Evolutionary conservation across 805 yeast genomes (phyloP), one percentile per base, ranked within the genome.

Genomic region (Torulaspora indica): DNA sequence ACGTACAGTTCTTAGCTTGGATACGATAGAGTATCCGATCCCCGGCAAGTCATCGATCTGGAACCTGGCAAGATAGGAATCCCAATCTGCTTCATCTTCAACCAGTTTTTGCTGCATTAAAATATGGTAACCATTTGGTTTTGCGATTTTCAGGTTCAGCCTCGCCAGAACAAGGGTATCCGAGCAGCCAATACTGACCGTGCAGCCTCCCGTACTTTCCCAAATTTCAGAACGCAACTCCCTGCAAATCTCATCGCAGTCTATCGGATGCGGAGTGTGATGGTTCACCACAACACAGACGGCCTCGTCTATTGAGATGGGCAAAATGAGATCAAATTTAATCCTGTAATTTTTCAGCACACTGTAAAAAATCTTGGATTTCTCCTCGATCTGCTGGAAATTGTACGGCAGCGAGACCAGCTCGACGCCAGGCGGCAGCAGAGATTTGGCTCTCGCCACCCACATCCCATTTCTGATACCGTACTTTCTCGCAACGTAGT

Each of bases 401-500:
- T 87, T 83, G 58, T 88, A 87, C 6, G 79, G 82, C 13, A 91
- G 54, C 17, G 78, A 71, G 0, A 78, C 66, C 28, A 91, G 61
- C 3, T 77, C 66, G 4, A 49, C 46, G 6, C 46, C 55, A 0
- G 64, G 45, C 0, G 93, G 95, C 55, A 97, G 86, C 27, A 77
- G 47, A 30, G 66, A 62, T 48, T 66, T 69, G 0, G 97, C 98
- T 1, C 69, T 52, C 1, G 79, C 69, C 1, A 86, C 76, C 95
- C 97, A 93, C 93, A 84, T 86, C 0, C 98, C 98, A 59, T 93
- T 90, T 22, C 60, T 68, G 4, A 91, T 81, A 0, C 98, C 98
- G 46, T 53, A 70, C n/a, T 69, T 59, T 23, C 98, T 72, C 0
- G 97, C 96, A 3, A 73, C 80, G 60, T 93, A 93, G 61, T 93